A percentile compares a stretch with the other conserved stretches of the same genome.
Evolutionary conservation across 2,329 filamentous ascomycete genomes (phyloP).

Genomic region (Scedosporium boydii): DNA sequence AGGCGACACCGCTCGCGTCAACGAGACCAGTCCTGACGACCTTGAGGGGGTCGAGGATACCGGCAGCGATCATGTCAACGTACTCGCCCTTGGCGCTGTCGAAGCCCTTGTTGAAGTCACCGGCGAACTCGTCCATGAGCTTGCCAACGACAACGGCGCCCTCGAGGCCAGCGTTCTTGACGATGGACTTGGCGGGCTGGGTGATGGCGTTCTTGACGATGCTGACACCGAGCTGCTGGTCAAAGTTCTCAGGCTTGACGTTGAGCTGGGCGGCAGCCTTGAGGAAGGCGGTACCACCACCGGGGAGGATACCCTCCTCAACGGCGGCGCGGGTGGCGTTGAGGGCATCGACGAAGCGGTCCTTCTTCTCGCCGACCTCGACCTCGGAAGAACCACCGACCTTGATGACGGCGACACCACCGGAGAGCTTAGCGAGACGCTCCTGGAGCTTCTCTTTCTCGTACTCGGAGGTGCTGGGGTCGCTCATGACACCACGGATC

Average conservation of each 20-base stretch:
- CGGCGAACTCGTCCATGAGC: slow-evolving; percentile 85
- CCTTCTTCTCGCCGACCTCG: slow-evolving; percentile 99
- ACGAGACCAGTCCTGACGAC: slow-evolving; percentile 93
- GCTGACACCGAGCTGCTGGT: slow-evolving; percentile 95
- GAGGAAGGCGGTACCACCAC: slow-evolving; percentile 94
- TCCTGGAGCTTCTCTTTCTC: slow-evolving; percentile 99
- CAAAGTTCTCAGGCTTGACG: slow-evolving; percentile 89
- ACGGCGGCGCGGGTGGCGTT: slow-evolving; percentile 97
- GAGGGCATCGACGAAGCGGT: slow-evolving; percentile 94
- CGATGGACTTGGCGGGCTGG: slow-evolving; percentile 84
- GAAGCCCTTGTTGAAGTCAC: slow-evolving; percentile 97
- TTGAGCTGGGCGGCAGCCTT: slow-evolving; percentile 89
- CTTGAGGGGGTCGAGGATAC: slow-evolving; percentile 99
- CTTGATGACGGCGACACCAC: slow-evolving; percentile 98
- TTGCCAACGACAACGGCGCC: slow-evolving; percentile 96
- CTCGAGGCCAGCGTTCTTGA: slow-evolving; percentile 95
- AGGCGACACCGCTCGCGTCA: slow-evolving; percentile 93
- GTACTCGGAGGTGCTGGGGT: slow-evolving; percentile 93
- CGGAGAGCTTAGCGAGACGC: slow-evolving; percentile 97
- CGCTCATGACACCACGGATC: slow-evolving; percentile 92
- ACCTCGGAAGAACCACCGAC: slow-evolving; percentile 96
- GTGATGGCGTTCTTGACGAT: slow-evolving; percentile 99
- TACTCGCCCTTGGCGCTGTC: slow-evolving; percentile 96
- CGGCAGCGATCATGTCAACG: slow-evolving; percentile 93
- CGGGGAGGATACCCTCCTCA: slow-evolving; percentile 97